These are phyloP conservation scores for Ophiostoma australiae DNA, from an alignment of 2,329 filamentous ascomycete species.

Conservation along the genomic window DNA sequence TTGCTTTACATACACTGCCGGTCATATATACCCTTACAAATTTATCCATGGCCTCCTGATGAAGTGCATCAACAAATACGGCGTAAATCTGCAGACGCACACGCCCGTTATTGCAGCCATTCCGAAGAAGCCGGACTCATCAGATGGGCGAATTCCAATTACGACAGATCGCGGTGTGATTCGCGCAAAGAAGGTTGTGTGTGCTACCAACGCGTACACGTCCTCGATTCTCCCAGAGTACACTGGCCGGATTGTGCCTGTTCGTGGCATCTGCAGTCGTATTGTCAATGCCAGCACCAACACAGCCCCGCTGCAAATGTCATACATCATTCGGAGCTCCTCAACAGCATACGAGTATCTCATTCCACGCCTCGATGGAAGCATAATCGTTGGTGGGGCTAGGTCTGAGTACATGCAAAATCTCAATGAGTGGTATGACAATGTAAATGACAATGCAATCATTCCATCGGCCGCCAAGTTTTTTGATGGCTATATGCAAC, in stretches of 20 bases:
- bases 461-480: not conserved
- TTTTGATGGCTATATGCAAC: slow-evolving; percentile 3
- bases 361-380: not conserved
- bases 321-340: not conserved
- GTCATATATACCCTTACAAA: slow-evolving; percentile 3
- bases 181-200: not conserved
- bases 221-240: not conserved
- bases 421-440: not conserved
- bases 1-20: slow-evolving; percentile 7
- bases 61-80: slow-evolving; percentile 1
- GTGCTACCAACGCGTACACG: not conserved
- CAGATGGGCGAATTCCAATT: not conserved
- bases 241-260: not conserved
- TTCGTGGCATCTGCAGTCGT: not conserved
- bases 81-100: not conserved
- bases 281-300: not conserved
- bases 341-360: not conserved
- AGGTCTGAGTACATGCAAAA: not conserved
- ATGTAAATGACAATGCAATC: not conserved
- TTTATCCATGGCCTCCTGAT: slow-evolving; percentile 5
- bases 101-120: not conserved
- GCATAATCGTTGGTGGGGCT: not conserved
- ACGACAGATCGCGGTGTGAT: not conserved
- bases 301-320: not conserved
- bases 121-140: not conserved